Percentiles rank a stretch among this genome's conserved stretches.
Evolutionary conservation across 2,329 filamentous ascomycete species (phyloP).

Genomic region (Colletotrichum phormii): DNA sequence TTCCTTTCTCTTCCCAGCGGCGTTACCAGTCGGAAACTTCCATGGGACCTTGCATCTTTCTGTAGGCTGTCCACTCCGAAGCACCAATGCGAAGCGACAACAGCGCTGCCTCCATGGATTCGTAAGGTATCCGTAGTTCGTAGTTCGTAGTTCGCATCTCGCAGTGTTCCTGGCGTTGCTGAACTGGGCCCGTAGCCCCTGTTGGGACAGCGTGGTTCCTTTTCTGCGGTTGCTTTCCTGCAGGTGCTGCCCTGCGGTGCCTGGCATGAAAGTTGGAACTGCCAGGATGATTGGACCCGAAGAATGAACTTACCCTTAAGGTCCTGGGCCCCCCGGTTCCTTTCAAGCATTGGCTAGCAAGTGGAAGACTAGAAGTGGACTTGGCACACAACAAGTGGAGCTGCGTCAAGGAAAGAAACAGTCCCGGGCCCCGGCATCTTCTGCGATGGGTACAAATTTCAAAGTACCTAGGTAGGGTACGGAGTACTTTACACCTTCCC

Average conservation of each 20-base stretch:
- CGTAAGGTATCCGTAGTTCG: background rate
- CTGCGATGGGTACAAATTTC: too few species aligned
- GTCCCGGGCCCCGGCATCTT: background rate
- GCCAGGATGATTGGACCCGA: slow-evolving; percentile 11
- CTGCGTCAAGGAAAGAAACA: background rate
- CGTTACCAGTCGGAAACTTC: background rate
- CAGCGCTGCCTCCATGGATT: background rate
- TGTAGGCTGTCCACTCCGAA: background rate
- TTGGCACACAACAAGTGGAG: background rate
- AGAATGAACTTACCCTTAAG: background rate
- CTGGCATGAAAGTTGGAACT: slow-evolving; percentile 1
- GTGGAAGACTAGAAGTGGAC: too few species aligned
- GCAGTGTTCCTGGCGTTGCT: background rate
- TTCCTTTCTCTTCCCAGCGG: background rate
- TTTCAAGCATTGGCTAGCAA: background rate
- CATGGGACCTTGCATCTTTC: background rate
- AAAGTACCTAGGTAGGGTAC: too few species aligned
- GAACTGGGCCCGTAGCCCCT: background rate
- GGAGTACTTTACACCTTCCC: too few species aligned
- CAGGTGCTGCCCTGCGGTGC: slow-evolving; percentile 8
- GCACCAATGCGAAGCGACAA: slow-evolving; percentile 15
- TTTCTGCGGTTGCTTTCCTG: background rate
- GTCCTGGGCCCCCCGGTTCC: background rate
- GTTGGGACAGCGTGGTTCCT: slow-evolving; percentile 2
- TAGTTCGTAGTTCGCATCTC: background rate